Evolutionary conservation across 768 basidiomycete species (phyloP), one percentile per base, ranked within the genome.

Genomic region (Plicaturopsis crispa): DNA sequence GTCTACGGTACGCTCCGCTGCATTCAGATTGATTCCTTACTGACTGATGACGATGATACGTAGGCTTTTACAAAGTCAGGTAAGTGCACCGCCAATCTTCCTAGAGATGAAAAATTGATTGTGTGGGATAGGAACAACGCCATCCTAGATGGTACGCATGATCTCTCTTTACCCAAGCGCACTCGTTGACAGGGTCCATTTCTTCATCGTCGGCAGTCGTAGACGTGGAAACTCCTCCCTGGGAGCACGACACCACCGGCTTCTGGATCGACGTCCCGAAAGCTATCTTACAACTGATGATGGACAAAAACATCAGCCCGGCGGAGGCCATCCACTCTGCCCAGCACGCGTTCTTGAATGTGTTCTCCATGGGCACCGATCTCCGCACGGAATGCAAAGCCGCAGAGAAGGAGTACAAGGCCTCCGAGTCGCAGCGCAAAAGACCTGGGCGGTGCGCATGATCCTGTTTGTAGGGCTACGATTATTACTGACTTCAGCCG

Each of bases 251-350:
- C 40, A 75, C 82, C 1, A 78, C 72, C 1, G 89, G 90, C 1
- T 61, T 78, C 42, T 92, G 89, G 89, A 62, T 92, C 18, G 84
- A 92, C 49, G 62, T 91, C 1, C 80, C 85, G 0, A 62, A 60
- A 18, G 23, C 54, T 0, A 62, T 74, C 16, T 55, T 89, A 33
- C 52, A 66, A 5, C 51, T 79, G n/a, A 63, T 90, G 53, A 57
- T 59, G 10, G 44, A 47, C 8, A 77, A 80, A 45, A 62, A 59
- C 4, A 69, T 88, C 30, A 74, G 80, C 42, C 69, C 78, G 1
- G 86, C 89, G 0, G 89, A 75, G 35, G 84, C 81, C 0, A 88
- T 93, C 34, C 90, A 94, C 51, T 73, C 87, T 4, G 89, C 90
- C 3, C 69, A 81, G 47, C 91, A 94, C 52, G 86, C 86, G 0